These are phyloP conservation scores for Tricholoma hemisulphureum DNA, from an alignment of 768 basidiomycete genomes.

Conservation along the genomic window DNA sequence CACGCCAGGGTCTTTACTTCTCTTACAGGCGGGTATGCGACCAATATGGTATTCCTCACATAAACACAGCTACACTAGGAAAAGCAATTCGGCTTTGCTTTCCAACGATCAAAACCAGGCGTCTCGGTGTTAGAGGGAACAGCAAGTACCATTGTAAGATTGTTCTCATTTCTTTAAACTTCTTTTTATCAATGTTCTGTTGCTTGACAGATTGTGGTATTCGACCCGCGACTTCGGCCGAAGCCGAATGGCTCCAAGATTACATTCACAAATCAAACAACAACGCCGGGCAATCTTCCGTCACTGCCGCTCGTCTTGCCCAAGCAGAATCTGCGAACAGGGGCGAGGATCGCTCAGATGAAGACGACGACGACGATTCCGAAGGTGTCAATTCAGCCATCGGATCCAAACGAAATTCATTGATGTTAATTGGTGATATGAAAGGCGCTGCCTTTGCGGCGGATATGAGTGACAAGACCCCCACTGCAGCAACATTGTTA, in stretches of 20 bases:
- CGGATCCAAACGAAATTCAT: slow-evolving; percentile 71
- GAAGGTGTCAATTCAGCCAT: slow-evolving; percentile 64
- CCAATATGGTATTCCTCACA: slow-evolving; percentile 89
- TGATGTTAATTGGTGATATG: slow-evolving; percentile 61
- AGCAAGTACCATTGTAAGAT: slow-evolving; percentile 92
- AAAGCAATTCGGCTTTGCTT: slow-evolving; percentile 93
- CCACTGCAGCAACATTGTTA: slow-evolving; percentile 73
- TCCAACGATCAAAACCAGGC: slow-evolving; percentile 92
- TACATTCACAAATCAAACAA: slow-evolving; percentile 92
- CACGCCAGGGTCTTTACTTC: slow-evolving; percentile 90
- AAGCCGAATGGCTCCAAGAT: slow-evolving; percentile 90
- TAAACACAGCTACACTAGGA: slow-evolving; percentile 93
- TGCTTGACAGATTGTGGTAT: slow-evolving; percentile 79
- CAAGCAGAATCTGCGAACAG: slow-evolving; percentile 58
- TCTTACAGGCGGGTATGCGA: slow-evolving; percentile 90
- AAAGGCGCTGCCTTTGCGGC: slow-evolving; percentile 58
- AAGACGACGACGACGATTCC: slow-evolving; percentile 86
- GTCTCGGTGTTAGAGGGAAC: slow-evolving; percentile 89
- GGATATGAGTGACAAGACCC: slow-evolving; percentile 82
- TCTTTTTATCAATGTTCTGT: slow-evolving; percentile 32
- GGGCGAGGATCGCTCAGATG: slow-evolving; percentile 73
- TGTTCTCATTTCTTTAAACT: slow-evolving; percentile 30
- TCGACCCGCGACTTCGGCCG: slow-evolving; percentile 84
- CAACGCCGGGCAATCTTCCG: slow-evolving; percentile 70
- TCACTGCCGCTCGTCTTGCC: slow-evolving; percentile 70